phyloP scores from a whole-genome alignment of 2,329 filamentous ascomycete species.

The Pseudodiploospora longispora region DNA sequence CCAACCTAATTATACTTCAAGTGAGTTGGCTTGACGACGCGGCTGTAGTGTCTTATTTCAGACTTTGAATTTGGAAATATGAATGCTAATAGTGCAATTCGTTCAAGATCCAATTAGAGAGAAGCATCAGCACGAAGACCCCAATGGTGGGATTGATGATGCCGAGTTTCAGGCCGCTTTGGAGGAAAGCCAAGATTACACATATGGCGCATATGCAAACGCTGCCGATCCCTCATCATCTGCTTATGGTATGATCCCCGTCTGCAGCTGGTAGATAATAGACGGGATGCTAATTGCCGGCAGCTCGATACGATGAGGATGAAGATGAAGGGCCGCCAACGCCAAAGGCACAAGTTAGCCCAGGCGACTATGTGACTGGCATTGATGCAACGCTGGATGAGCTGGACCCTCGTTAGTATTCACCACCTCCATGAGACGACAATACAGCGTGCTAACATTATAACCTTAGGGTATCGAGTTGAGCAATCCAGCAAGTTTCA shows the following conservation, averaged over 20 bases:
- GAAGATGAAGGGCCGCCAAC: slow-evolving; percentile 19
- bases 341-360: slow-evolving; percentile 10
- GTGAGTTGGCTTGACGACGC: too few species aligned
- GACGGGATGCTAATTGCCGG: neutral
- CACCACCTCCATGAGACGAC: too few species aligned
- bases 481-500: slow-evolving; percentile 30
- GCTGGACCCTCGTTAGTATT: slow-evolving; percentile 29
- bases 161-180: slow-evolving; percentile 12
- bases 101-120: too few species aligned
- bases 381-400: slow-evolving; percentile 13
- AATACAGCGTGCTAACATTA: neutral
- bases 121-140: too few species aligned
- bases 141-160: slow-evolving; percentile 5
- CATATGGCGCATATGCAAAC: slow-evolving; percentile 6
- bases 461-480: slow-evolving; percentile 29
- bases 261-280: neutral
- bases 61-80: too few species aligned
- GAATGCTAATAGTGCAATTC: too few species aligned
- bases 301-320: slow-evolving; percentile 15
- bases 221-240: slow-evolving; percentile 11
- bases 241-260: slow-evolving; percentile 13
- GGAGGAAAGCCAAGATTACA: slow-evolving; percentile 12
- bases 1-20: too few species aligned
- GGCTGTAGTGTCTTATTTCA: too few species aligned
- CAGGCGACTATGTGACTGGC: slow-evolving; percentile 6